Base-by-base conservation (phyloP, 257 asterid genomes). In the Forsythia viridissima region DNA sequence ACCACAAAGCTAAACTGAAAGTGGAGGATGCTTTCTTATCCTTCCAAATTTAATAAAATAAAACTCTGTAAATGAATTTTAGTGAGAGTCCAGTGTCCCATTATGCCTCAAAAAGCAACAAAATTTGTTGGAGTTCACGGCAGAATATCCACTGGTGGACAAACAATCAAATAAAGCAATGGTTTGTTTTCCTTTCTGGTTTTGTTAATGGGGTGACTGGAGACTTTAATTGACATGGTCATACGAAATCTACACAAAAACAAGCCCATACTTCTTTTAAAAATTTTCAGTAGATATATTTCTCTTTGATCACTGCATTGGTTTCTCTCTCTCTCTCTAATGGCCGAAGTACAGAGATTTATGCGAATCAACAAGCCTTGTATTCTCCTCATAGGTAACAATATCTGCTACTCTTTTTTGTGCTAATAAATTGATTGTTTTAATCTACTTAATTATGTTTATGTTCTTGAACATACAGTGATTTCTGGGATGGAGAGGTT, bases 401-500 rank as follows among this genome's bases (percentile, higher is more conserved):
- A 2, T 66, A 18, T 65, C n/a, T 39, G 11, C 74, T 21, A 16
- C 70, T 63, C 40, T 8, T 21, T 63, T 63, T 24, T 41, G 16
- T 39, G 15, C 21, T 21, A 4, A 42, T n/a, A 24, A 21, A 12
- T 13, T n/a, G 75, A 6, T 16, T 44, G 21, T 18, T 46, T 44
- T 8, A 8, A 24, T 6, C 12, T 43, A 48, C 0, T 13, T 11
- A n/a, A 0, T 73, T 12, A 11, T 24, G 70, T 24, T 63, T 63
- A 61, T 46, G 52, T 61, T 61, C 38, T 61, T 61, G 38, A 21
- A 24, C 13, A 9, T 43, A 20, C 89, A 93, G 98, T 88, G 73
- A 80, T 96, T 71, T 84, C 95, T 43, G 98, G 97, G 9, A 88
- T 93, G 86, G 99, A 96, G 91, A 90, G 99, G 82, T 90, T 96